Evolutionary conservation across 345 rosid species (phyloP).

Genomic region (Clarkia xantiana): DNA sequence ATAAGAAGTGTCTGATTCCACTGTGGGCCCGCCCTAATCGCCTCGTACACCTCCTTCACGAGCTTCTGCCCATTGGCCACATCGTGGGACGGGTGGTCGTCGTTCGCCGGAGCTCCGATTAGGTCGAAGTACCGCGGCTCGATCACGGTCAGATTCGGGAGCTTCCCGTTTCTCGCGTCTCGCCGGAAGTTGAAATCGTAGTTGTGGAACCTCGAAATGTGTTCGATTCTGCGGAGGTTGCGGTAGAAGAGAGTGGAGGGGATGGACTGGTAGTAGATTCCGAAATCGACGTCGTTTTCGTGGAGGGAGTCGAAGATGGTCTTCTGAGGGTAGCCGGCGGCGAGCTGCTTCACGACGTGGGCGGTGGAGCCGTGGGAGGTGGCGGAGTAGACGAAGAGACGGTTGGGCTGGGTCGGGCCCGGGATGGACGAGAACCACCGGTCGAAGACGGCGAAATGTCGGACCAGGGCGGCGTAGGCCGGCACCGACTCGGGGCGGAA

Average conservation of each 20-base stretch:
- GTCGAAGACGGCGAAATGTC: slow-evolving; percentile 73
- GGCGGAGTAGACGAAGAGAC: slow-evolving; percentile 78
- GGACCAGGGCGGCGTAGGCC: slow-evolving; percentile 44
- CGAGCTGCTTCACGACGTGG: slow-evolving; percentile 65
- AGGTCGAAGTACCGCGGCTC: slow-evolving; percentile 90
- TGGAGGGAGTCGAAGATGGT: slow-evolving; percentile 86
- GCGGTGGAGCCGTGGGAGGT: slow-evolving; percentile 93
- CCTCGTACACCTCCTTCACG: slow-evolving; percentile 83
- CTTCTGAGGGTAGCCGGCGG: slow-evolving; percentile 74
- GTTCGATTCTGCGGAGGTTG: slow-evolving; percentile 72
- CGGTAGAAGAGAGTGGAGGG: slow-evolving; percentile 79
- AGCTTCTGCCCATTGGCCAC: slow-evolving; percentile 83
- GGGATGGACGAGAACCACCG: slow-evolving; percentile 95
- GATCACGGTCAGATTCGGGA: slow-evolving; percentile 69
- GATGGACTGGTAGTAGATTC: slow-evolving; percentile 65
- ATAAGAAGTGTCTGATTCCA: slow-evolving; percentile 85
- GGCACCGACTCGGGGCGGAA: slow-evolving; percentile 67
- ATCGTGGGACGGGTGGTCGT: slow-evolving; percentile 94
- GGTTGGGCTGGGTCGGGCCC: slow-evolving; percentile 94
- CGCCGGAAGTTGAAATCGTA: slow-evolving; percentile 52
- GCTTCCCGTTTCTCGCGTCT: slow-evolving; percentile 60
- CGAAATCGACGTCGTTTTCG: slow-evolving; percentile 48
- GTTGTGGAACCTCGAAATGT: slow-evolving; percentile 49
- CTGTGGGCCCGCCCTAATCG: slow-evolving; percentile 77
- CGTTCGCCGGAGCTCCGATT: slow-evolving; percentile 56